Evolutionary conservation across 176 grass and related monocot genomes (phyloP), one percentile per base, ranked within the genome.

Genomic region (Neostapfia colusana): DNA sequence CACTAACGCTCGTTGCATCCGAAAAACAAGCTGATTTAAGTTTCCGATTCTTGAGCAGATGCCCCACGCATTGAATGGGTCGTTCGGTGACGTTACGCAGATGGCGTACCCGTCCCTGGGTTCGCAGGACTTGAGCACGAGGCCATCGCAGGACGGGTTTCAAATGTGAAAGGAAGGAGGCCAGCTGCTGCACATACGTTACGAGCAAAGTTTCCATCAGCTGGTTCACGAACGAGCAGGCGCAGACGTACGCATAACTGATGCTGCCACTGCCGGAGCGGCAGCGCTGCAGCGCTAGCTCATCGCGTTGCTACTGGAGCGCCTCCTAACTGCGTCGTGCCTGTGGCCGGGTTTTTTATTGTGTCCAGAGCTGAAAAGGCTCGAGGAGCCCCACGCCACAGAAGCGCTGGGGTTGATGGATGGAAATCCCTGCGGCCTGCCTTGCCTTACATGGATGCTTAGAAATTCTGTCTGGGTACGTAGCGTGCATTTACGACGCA

Each of bases 11-110:
- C 37, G 39, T 17, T 16, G 48, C 28, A 53, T 39, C n/a, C 20
- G 7, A 31, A 31, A 2, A 31, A 31, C 31, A 31, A 31, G 31
- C 71, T 81, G 65, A 65, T 48, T 48, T 12, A 72, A 21, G 10
- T 72, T 77, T 43, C 11, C 20, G n/a, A 65, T 82, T 54, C 11
- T 56, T 3, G 15, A 63, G 49, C 86, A 89, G 86, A 85, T 89
- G 77, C 18, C 86, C 81, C 81, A 89, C 86, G 11, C 82, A 89
- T 85, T 89, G 77, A 84, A 85, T 77, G 86, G 86, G 79, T 45
- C 86, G 70, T 88, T 77, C 86, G 64, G 76, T 68, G 86, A 89
- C 65, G 77, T 85, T 65, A 36, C 82, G 65, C 86, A 89, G 36
- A 84, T 88, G 86, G 86, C 71, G 49, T 88, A 88, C 81, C 71